Evolutionary conservation across 257 asterid species (phyloP).

Genomic region (Datura wrightii): DNA sequence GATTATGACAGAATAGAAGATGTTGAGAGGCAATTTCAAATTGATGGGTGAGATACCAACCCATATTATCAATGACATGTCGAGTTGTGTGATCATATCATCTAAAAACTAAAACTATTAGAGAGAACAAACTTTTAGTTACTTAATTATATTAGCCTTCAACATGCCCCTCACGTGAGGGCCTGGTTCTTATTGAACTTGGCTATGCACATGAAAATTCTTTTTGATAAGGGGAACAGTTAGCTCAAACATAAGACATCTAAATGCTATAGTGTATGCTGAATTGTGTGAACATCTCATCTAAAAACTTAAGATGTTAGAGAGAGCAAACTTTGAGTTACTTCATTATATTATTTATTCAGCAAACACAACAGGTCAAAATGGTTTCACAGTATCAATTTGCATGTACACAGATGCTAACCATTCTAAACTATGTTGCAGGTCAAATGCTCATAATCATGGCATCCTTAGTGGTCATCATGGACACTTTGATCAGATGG

Average conservation of each 20-base stretch:
- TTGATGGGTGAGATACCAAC: constrained; percentile 45
- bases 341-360: neutral
- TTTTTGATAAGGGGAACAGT: neutral
- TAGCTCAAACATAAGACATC: neutral
- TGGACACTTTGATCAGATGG: constrained; percentile 34
- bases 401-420: constrained; percentile 43
- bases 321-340: no score
- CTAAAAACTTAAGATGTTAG: neutral
- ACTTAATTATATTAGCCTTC: neutral
- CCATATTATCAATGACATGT: constrained; percentile 34
- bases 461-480: constrained; percentile 23
- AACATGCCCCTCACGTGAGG: neutral
- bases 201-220: neutral
- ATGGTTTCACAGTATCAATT: constrained; percentile 59
- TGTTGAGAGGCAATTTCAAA: constrained; percentile 42
- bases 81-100: neutral
- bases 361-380: constrained; percentile 36
- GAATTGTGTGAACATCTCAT: constrained; percentile 6
- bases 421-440: constrained; percentile 9
- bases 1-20: constrained; percentile 48
- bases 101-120: neutral
- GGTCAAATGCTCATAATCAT: neutral
- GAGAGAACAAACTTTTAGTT: neutral
- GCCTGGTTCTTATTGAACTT: neutral
- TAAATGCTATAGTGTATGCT: neutral